These are phyloP conservation scores for Epichloe glyceriae DNA, from an alignment of 2,329 filamentous ascomycete genomes.

Conservation along the genomic window DNA sequence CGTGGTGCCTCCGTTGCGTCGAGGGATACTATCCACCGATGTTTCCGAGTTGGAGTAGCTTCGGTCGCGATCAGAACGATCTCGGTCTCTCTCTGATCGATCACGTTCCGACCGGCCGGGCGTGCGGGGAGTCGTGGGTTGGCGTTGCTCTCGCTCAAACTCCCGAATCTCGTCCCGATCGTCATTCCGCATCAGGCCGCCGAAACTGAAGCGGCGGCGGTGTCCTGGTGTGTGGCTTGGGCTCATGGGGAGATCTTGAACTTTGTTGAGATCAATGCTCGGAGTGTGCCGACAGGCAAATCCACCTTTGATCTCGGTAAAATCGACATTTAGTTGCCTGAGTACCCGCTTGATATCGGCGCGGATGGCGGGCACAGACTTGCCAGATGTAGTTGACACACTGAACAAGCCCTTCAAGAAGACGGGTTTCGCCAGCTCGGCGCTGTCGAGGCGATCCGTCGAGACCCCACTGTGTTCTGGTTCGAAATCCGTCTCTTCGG, in stretches of 20 bases:
- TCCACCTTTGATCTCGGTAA: slow-evolving; percentile 81
- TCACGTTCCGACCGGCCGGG: slow-evolving; percentile 26
- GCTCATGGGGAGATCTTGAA: slow-evolving; percentile 49
- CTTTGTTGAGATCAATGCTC: slow-evolving; percentile 74
- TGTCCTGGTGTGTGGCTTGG: slow-evolving; percentile 46
- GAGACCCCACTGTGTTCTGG: slow-evolving; percentile 49
- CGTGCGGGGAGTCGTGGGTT: slow-evolving; percentile 28
- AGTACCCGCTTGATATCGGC: slow-evolving; percentile 84
- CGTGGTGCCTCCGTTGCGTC: slow-evolving; percentile 33
- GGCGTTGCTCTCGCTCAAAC: slow-evolving; percentile 27
- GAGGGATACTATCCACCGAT: slow-evolving; percentile 60
- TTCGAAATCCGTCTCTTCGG: slow-evolving; percentile 83
- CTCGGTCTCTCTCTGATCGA: slow-evolving; percentile 18
- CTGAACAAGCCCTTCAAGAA: slow-evolving; percentile 95
- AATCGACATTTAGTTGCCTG: slow-evolving; percentile 79
- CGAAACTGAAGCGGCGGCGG: slow-evolving; percentile 72
- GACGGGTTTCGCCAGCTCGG: slow-evolving; percentile 82
- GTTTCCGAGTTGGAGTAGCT: slow-evolving; percentile 81
- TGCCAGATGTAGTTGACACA: slow-evolving; percentile 89
- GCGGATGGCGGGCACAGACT: slow-evolving; percentile 74
- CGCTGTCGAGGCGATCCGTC: slow-evolving; percentile 48
- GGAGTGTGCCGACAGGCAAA: slow-evolving; percentile 82
- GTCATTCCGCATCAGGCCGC: slow-evolving; percentile 44
- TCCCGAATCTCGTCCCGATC: slow-evolving; percentile 61
- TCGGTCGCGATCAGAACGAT: slow-evolving; percentile 35